Evolutionary conservation across 495 filamentous ascomycete genomes (phyloP), one percentile per base, ranked within the genome.

Genomic region (Neurospora cerealis): DNA sequence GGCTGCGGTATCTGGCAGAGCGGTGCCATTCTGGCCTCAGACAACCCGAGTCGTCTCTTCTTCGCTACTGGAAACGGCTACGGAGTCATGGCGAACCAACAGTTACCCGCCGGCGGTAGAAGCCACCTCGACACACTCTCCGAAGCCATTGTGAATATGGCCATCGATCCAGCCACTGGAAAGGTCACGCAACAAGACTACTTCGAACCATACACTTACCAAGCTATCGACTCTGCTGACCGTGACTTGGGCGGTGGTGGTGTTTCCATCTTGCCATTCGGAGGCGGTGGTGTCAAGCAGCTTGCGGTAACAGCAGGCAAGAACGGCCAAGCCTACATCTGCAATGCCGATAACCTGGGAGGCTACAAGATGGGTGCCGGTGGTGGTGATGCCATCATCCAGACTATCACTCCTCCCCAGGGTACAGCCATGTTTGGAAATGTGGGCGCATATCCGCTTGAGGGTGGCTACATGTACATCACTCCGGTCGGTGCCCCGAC

Each of bases 331-430:
- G 77, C 76, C 48, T 84, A 81, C 70, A 75, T 83, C 34, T 71
- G 82, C n/a, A 81, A 83, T 71, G 77, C 75, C 5, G 80, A 84
- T 70, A 83, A 84, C 32, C 73, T 85, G 2, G 83, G 83, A 36
- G 81, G 79, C 77, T 81, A 66, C 77, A 78, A 48, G 72, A 69
- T 72, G 75, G 71, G 44, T 24, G 19, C 69, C 24, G 72, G 46
- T 38, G 72, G 72, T 48, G 75, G 73, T 79, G 79, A 77, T 75
- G 75, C 38, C 75, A 80, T 74, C 84, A 81, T 73, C 74, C 86
- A 73, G 84, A 85, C 66, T 70, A 74, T 79, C 39, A 81, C 75
- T 39, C 79, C 79, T 34, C 74, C 72, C 3, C 71, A 73, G 41
- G 74, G 74, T 28, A 75, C 66, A 34, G 72, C 72, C 40, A 75